Evolutionary conservation across 345 rosid genomes (phyloP).

Genomic region (Murraya paniculata): DNA sequence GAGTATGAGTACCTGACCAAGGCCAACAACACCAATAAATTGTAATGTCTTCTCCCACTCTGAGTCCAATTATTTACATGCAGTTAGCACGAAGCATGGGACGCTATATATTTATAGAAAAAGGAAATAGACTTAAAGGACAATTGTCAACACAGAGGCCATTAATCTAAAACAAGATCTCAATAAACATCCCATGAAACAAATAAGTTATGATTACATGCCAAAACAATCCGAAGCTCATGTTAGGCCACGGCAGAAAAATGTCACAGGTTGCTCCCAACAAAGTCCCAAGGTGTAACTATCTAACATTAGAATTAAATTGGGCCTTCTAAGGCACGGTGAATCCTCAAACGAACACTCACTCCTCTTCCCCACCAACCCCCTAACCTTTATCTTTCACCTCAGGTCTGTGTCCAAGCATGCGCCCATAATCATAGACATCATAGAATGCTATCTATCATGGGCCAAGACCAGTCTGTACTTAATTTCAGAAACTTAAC

Average conservation of each 20-base stretch:
- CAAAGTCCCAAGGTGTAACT: neutral
- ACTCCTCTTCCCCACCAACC: neutral
- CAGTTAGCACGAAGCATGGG: slow-evolving; percentile 10
- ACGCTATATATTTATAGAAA: neutral
- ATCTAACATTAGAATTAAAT: neutral
- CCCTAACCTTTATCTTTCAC: neutral
- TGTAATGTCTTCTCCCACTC: slow-evolving; percentile 94
- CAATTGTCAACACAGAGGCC: neutral
- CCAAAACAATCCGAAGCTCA: neutral
- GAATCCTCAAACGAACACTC: neutral
- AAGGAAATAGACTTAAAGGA: neutral
- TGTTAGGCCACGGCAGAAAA: neutral
- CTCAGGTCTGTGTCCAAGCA: neutral
- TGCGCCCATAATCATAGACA: neutral
- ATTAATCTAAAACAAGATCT: neutral
- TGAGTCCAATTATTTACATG: slow-evolving; percentile 32
- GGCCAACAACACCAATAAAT: slow-evolving; percentile 69
- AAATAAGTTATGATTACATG: neutral
- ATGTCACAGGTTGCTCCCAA: neutral
- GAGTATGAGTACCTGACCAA: slow-evolving; percentile 52
- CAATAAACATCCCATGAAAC: neutral
- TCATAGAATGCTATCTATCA: neutral
- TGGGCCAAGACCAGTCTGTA: neutral
- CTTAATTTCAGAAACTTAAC: neutral
- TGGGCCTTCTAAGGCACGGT: neutral